Evolutionary conservation across 768 basidiomycete species (phyloP).

Genomic region (Cystofilobasidium ferigula): DNA sequence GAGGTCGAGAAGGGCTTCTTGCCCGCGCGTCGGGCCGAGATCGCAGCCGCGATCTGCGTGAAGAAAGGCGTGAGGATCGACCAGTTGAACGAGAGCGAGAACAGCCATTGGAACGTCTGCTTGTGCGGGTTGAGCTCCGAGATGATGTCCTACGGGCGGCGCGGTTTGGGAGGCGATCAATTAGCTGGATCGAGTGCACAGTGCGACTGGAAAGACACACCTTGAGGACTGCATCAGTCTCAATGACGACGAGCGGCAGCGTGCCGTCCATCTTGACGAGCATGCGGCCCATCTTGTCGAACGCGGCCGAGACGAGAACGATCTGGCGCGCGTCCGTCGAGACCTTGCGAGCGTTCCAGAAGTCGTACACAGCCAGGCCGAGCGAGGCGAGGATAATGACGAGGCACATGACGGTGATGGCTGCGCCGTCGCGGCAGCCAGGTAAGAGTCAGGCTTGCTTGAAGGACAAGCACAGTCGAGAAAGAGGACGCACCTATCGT

Average conservation of each 20-base stretch:
- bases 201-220: conserved; percentile 25
- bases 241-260: conserved; percentile 38
- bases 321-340: conserved; percentile 34
- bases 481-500: conserved; percentile 32
- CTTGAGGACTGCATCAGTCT: conserved; percentile 36
- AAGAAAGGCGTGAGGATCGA: conserved; percentile 35
- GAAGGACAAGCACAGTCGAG: background rate
- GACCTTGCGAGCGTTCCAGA: conserved; percentile 28
- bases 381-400: conserved; percentile 35
- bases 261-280: conserved; percentile 38
- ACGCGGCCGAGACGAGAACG: conserved; percentile 36
- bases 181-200: background rate
- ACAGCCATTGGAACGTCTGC: conserved; percentile 40
- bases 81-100: conserved; percentile 39
- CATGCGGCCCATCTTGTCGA: conserved; percentile 37
- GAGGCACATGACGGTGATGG: conserved; percentile 39
- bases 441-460: background rate
- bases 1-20: conserved; percentile 18
- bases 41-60: conserved; percentile 32
- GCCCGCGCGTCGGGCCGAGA: conserved; percentile 27
- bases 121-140: conserved; percentile 36
- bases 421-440: conserved; percentile 13
- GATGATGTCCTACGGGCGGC: conserved; percentile 30
- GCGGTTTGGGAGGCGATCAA: background rate
- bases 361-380: conserved; percentile 33